Base-by-base conservation (phyloP, 257 asterid genomes). In the Apocynum venetum region DNA sequence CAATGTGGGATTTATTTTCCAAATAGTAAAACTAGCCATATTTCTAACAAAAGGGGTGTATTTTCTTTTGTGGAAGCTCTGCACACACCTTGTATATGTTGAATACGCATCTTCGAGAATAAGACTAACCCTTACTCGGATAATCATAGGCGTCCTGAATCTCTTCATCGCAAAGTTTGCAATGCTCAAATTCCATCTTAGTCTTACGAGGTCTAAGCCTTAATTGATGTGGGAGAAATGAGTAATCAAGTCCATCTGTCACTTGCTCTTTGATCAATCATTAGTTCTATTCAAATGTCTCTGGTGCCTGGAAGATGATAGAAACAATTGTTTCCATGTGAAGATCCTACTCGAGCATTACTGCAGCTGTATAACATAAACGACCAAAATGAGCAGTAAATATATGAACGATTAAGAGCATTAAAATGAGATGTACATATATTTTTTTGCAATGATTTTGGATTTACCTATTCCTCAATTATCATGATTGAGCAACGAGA, bases 211-310 rank as follows among this genome's bases (percentile, higher is more conserved):
- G 9, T 43, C 12, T 11, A 0, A 46, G 14, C 20, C 14, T 31
- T 53, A 71, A 6, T 52, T 8, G 6, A 71, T 71, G 75, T 48
- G 57, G 57, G 59, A 14, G 75, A 71, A 71, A 71, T 44, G 75
- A 20, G 35, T 38, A 9, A 71, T 71, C 59, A 53, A 14, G n/a
- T 53, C 60, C 60, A 53, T 15, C 60, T 53, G 1, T 53, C 55
- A 49, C 55, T 7, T 14, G 2, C 55, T 49, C 55, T 6, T 53
- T 53, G 60, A 53, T 13, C n/a, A 53, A 53, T 13, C 0, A 12
- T 10, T 49, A 49, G 14, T 13, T 13, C 5, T 53, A 53, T 53
- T 53, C 59, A 53, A 15, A 13, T 53, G 59, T 13, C 8, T 3
- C 20, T 53, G 3, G n/a, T 20, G 59, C 6, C 59, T 53, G 20